Evolutionary conservation across 148 eudicot genomes (phyloP).

Genomic region (Dianthus caryophyllus): DNA sequence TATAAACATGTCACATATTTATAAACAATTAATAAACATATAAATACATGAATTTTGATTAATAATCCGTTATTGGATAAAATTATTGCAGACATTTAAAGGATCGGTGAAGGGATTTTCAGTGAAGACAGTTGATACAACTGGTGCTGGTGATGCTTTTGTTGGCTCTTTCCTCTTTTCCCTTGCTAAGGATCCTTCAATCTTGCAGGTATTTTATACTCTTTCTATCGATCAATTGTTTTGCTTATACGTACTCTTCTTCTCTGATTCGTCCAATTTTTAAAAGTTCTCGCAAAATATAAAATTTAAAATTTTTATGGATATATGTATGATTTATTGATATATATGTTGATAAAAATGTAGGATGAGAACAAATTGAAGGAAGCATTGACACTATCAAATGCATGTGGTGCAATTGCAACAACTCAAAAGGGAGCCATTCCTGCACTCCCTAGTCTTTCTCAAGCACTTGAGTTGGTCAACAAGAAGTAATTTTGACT

Average conservation of each 20-base stretch:
- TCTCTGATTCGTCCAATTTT: too few relatives aligned
- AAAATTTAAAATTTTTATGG: too few relatives aligned
- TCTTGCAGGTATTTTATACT: constrained; percentile 26
- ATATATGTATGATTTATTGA: too few relatives aligned
- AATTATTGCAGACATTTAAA: constrained; percentile 31
- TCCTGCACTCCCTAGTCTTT: constrained; percentile 47
- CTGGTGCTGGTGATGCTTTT: constrained; percentile 69
- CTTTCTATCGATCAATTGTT: not conserved
- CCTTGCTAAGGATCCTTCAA: constrained; percentile 34
- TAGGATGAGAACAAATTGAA: constrained; percentile 46
- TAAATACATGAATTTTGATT: too few relatives aligned
- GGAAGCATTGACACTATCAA: constrained; percentile 31
- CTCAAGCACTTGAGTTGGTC: constrained; percentile 27
- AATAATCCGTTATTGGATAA: too few relatives aligned
- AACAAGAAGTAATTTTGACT: constrained; percentile 16
- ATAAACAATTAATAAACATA: too few relatives aligned
- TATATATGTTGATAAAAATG: not conserved
- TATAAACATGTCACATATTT: too few relatives aligned
- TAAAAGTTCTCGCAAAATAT: too few relatives aligned
- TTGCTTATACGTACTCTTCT: too few relatives aligned
- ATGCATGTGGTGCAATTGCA: constrained; percentile 54
- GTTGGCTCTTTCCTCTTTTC: constrained; percentile 43
- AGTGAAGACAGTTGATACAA: constrained; percentile 50
- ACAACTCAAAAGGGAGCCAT: constrained; percentile 58
- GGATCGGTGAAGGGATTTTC: constrained; percentile 40